Evolutionary conservation across 1,139 yeast genomes (phyloP), one percentile per base, ranked within the genome.

Genomic region (Debaryomycetaceae sp.): DNA sequence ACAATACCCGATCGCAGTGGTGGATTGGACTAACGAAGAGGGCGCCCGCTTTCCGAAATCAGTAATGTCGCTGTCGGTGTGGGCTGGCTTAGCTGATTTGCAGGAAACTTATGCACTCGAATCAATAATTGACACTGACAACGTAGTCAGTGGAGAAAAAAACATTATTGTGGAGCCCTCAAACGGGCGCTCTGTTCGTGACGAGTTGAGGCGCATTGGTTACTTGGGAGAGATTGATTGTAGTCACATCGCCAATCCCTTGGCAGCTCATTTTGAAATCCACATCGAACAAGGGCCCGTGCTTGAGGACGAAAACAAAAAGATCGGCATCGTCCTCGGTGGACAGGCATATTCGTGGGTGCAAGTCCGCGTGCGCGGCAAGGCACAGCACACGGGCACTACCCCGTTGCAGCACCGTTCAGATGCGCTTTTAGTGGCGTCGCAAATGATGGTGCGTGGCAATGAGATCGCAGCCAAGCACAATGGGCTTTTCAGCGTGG

Each of bases 221-320:
- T 80, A 76, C 49, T 51, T 67, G 39, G 86, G 88, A 4, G 56
- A 56, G 1, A 50, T 58, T 5, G 62, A 64, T 6, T 75, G 78
- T 11, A 57, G 67, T 13, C 65, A 73, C 47, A 46, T 58, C 37
- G 57, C 52, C 14, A 75, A 75, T 40, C 83, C 83, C 6, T 56
- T 81, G 16, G 73, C 77, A 11, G 79, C 81, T 4, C 86, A 81
- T 53, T 79, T 81, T 49, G 89, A 81, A 49, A 60, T 80, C 35
- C 89, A 81, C 46, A 81, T 81, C 37, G 88, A 81, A 47, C 89
- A 81, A 52, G 89, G 88, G 4, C 86, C 88, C 4, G 62, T 78
- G 27, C 61, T 81, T 34, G 86, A 81, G 48, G 64, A 65, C 16
- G 68, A 65, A 23, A 45, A 65, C 2, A 68, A 73, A 44, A 67